Percentiles rank a stretch among this genome's conserved stretches.
Evolutionary conservation across 352 stramenopile genomes (phyloP).

Genomic region (Lagenidium giganteum): DNA sequence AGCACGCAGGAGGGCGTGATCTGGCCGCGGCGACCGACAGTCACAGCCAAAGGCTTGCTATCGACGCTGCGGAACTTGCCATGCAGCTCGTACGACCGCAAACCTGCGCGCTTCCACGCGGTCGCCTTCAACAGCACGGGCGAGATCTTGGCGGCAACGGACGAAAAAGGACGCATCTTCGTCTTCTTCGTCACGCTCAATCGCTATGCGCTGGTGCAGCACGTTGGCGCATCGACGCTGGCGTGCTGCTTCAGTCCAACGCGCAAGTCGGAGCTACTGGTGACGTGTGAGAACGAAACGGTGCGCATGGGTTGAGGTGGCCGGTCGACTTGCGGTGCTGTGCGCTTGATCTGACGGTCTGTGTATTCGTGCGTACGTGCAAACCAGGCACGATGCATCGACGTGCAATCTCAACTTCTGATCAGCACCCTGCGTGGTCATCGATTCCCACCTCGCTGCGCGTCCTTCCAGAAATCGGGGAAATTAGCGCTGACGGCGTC

Average conservation of each 20-base stretch:
- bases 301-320: no score
- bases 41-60: conserved; percentile 64
- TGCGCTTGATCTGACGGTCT: background rate
- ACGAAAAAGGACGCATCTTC: conserved; percentile 79
- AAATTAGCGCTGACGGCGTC: conserved; percentile 72
- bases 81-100: conserved; percentile 52
- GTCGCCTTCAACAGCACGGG: conserved; percentile 66
- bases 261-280: conserved; percentile 66
- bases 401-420: conserved; percentile 65
- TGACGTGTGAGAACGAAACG: conserved; percentile 81
- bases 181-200: conserved; percentile 75
- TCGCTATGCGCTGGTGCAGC: conserved; percentile 67
- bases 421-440: conserved; percentile 79
- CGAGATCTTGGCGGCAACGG: conserved; percentile 56
- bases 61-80: conserved; percentile 66
- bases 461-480: conserved; percentile 68
- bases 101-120: conserved; percentile 38
- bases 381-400: conserved; percentile 62
- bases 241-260: conserved; percentile 67
- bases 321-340: no score
- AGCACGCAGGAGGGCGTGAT: conserved; percentile 69
- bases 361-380: background rate
- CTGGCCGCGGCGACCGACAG: conserved; percentile 61
- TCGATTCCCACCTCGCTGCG: conserved; percentile 39
- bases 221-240: conserved; percentile 51